These are phyloP conservation scores for Colletotrichum sp. DNA, from an alignment of 2,329 filamentous ascomycete species.

Conservation along the genomic window DNA sequence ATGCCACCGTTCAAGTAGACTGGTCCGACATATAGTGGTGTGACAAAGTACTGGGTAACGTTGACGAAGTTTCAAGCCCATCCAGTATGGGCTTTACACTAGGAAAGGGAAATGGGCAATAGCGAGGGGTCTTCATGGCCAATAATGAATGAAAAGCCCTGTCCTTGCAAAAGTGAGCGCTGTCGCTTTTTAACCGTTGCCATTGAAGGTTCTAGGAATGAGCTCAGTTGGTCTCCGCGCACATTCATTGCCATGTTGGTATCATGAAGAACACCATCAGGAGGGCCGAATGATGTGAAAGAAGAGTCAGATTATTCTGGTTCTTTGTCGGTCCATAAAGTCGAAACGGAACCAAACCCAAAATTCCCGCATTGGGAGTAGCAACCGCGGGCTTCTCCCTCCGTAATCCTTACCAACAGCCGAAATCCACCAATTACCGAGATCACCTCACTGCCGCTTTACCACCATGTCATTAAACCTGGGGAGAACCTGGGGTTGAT, in stretches of 20 bases:
- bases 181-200: not conserved
- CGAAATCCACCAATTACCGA: constrained; percentile 20
- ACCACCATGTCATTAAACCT: not conserved
- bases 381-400: not conserved
- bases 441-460: constrained; percentile 2
- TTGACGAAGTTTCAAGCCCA: no score
- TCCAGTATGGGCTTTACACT: no score
- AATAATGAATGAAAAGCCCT: not conserved
- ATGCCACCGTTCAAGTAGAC: not conserved
- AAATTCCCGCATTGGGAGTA: not conserved
- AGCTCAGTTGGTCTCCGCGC: not conserved
- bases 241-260: not conserved
- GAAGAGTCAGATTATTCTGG: not conserved
- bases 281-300: not conserved
- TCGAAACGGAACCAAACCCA: not conserved
- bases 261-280: not conserved
- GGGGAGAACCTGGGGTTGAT: not conserved
- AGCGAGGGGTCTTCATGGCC: no score
- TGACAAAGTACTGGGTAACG: not conserved
- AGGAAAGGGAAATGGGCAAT: no score
- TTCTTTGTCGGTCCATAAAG: not conserved
- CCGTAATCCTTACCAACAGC: not conserved
- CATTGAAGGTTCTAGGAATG: not conserved
- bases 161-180: not conserved
- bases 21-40: not conserved